Base-by-base conservation (phyloP, 108 stramenopile genomes). In the Aureococcus anophagefferens region DNA sequence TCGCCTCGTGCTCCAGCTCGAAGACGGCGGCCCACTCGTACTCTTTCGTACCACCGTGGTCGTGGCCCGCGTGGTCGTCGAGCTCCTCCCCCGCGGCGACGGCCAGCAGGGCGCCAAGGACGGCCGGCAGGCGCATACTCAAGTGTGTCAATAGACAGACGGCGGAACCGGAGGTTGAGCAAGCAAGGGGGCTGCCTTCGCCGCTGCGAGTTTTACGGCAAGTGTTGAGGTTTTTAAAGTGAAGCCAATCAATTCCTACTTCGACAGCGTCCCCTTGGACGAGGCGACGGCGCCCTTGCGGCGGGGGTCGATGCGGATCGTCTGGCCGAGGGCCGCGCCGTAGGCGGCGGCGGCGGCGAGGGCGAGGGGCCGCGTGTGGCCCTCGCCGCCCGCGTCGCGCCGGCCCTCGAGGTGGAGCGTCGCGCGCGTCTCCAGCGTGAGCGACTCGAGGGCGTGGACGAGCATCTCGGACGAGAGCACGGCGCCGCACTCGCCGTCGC, bases 401-500 rank as follows among this genome's bases (percentile, higher is more conserved):
- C 63, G 74, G 74, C 84, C 74, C 14, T 94, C 89, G 67, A 96
- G 84, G 71, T 96, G 96, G 32, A 96, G 86, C 18, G 93, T 94
- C 74, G 89, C 90, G 37, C 86, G 84, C 33, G 86, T 87, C 73
- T 92, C 91, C 76, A 88, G 86, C 0, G 91, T 91, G 40, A 95
- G 80, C 30, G 91, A 92, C 69, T 95, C 92, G 31, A 97, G 70
- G 0, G 87, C 86, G 71, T 97, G 96, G 44, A 90, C 86, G 21
- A 95, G 68, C 96, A 97, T 97, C 77, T 97, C 96, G 35, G 86
- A 82, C 17, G 90, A 82, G 59, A 94, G 36, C 31, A 78, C 80
- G 25, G 77, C 78, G 40, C 40, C 40, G 40, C 5, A 5, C 40
- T 44, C 40, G 40, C 40, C 40, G 9, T 5, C 9, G 40, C 40